Base-by-base conservation (phyloP, 1,284 basidiomycete genomes). In the Apiotrichum siamense region DNA sequence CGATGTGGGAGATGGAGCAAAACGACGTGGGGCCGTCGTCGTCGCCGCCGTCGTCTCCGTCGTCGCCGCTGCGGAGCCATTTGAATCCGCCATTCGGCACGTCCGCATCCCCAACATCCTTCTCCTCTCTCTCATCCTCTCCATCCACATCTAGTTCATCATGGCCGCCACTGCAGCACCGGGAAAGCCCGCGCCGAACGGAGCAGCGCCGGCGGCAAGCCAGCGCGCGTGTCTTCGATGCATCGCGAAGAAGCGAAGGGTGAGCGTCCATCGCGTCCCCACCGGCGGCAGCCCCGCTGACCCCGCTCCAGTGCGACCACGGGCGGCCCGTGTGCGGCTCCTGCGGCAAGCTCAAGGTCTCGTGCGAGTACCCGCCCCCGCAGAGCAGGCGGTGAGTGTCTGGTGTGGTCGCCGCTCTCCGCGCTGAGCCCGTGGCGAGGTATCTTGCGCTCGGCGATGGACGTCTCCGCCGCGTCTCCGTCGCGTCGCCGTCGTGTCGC, bases 211-310 rank as follows among this genome's bases (percentile, higher is more conserved):
- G 10, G 29, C 20, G 4, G 41, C 18, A 4, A 43, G 29, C 27
- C 41, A 43, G 41, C 54, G 54, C 36, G 59, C 59, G 15, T 61
- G 59, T 21, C 24, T 57, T 35, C 52, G 57, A 24, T 61, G 59
- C 43, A 61, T 61, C 32, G 38, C 54, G 12, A 55, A 58, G 40
- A 61, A 61, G 37, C 41, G 57, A 10, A 48, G 55, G 18, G 59
- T 59, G 36, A 36, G 57, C 48, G 33, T n/a, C 9, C 29, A 31
- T 9, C 29, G 29, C 3, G 21, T 33, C 12, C 2, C 11, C 18
- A 33, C 24, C 17, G n/a, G 13, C n/a, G 17, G 20, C 26, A 20
- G 25, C 7, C 47, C 12, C 24, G 1, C 25, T 15, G 15, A 1
- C 4, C 17, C 23, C 12, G 13, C 4, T 6, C 5, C 48, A 61